Percentiles rank a stretch among this genome's conserved stretches.
Evolutionary conservation across 129 eudicot species (phyloP).

Genomic region (Tanacetum coccineum): DNA sequence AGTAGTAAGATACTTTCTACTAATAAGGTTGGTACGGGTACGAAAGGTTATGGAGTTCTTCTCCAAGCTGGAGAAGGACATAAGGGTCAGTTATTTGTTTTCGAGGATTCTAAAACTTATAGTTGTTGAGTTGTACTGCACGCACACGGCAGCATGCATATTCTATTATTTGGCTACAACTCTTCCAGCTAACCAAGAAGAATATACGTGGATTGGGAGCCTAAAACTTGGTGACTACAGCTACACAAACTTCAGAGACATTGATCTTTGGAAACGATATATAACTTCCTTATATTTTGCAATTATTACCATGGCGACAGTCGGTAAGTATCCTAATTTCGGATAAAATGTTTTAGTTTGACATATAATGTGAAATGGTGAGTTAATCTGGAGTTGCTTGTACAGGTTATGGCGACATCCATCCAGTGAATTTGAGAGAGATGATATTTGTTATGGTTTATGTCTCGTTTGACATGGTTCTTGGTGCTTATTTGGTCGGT

Average conservation of each 20-base stretch:
- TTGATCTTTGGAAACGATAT: slow-evolving; percentile 57
- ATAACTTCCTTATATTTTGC: slow-evolving; percentile 62
- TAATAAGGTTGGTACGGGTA: slow-evolving; percentile 58
- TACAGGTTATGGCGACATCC: slow-evolving; percentile 75
- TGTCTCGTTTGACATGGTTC: slow-evolving; percentile 28
- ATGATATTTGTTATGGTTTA: slow-evolving; percentile 75
- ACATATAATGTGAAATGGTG: neutral
- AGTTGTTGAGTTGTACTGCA: slow-evolving; percentile 60
- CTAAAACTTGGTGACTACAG: slow-evolving; percentile 55
- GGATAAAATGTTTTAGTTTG: neutral
- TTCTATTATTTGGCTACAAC: slow-evolving; percentile 70
- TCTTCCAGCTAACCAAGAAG: slow-evolving; percentile 52
- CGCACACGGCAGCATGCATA: slow-evolving; percentile 81
- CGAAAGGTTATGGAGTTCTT: slow-evolving; percentile 42
- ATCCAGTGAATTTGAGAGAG: slow-evolving; percentile 69
- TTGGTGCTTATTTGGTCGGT: slow-evolving; percentile 76
- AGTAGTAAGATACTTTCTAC: slow-evolving; percentile 54
- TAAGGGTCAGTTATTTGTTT: slow-evolving; percentile 58
- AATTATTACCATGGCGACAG: slow-evolving; percentile 72
- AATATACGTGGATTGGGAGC: slow-evolving; percentile 80
- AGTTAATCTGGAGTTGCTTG: neutral
- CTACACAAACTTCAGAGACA: slow-evolving; percentile 55
- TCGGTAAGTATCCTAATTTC: slow-evolving; percentile 40
- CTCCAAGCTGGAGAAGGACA: slow-evolving; percentile 13
- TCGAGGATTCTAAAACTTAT: slow-evolving; percentile 59